These are phyloP conservation scores for Cercis canadensis DNA, from an alignment of 306 rosid species.

Conservation along the genomic window DNA sequence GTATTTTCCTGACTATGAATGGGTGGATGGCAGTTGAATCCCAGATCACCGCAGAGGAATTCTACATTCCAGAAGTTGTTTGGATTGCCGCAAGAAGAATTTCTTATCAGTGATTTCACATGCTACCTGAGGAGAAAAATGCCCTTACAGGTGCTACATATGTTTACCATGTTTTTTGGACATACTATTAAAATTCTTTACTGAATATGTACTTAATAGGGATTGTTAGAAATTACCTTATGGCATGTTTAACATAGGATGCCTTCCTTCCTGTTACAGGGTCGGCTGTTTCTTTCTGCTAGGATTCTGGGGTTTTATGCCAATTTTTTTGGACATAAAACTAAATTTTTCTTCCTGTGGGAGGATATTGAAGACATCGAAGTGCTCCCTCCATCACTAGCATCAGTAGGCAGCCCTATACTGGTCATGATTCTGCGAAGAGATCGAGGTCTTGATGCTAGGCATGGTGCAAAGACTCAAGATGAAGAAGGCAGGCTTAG, in stretches of 20 bases:
- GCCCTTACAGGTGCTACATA: slow-evolving; percentile 70
- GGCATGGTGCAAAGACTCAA: slow-evolving; percentile 79
- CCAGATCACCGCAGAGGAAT: slow-evolving; percentile 82
- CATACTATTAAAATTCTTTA: not conserved
- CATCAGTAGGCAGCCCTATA: slow-evolving; percentile 81
- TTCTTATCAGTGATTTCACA: slow-evolving; percentile 82
- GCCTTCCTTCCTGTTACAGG: slow-evolving; percentile 59
- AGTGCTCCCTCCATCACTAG: slow-evolving; percentile 72
- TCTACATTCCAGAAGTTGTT: slow-evolving; percentile 90
- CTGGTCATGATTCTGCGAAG: slow-evolving; percentile 64
- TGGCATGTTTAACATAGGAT: slow-evolving; percentile 9
- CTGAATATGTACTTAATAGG: slow-evolving; percentile 2
- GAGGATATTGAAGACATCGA: slow-evolving; percentile 87
- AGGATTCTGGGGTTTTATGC: slow-evolving; percentile 84
- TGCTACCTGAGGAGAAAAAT: slow-evolving; percentile 79
- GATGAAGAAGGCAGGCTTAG: slow-evolving; percentile 91
- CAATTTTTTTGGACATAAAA: slow-evolving; percentile 85
- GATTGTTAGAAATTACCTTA: not conserved
- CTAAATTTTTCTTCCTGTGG: slow-evolving; percentile 89
- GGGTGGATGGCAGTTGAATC: slow-evolving; percentile 62
- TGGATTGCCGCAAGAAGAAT: slow-evolving; percentile 85
- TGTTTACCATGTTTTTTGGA: slow-evolving; percentile 17
- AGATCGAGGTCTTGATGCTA: slow-evolving; percentile 82
- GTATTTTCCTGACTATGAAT: slow-evolving; percentile 36
- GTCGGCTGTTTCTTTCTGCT: slow-evolving; percentile 79